Evolutionary conservation across 2,329 filamentous ascomycete species (phyloP).

Genomic region (Pyricularia pennisetigena): DNA sequence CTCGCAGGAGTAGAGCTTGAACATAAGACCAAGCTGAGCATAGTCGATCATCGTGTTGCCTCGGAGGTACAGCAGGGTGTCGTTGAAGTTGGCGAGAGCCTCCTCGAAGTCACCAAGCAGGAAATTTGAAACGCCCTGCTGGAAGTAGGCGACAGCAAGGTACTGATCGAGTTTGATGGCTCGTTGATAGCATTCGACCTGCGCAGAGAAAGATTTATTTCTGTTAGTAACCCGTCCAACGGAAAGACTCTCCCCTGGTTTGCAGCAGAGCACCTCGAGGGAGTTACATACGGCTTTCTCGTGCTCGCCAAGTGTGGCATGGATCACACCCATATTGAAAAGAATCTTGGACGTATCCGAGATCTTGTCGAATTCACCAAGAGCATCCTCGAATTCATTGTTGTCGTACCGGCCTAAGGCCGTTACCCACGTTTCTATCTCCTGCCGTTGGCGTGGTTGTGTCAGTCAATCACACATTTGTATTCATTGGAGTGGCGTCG

Average conservation of each 20-base stretch:
- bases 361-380: conserved; percentile 76
- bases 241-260: not conserved
- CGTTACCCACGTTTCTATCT: conserved; percentile 98
- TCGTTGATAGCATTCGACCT: conserved; percentile 93
- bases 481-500: not conserved
- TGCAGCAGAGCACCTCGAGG: not conserved
- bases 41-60: conserved; percentile 98
- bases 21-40: conserved; percentile 86
- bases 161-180: conserved; percentile 88
- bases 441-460: conserved; percentile 38
- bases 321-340: conserved; percentile 97
- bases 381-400: conserved; percentile 88
- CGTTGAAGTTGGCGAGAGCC: conserved; percentile 96
- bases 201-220: conserved; percentile 1
- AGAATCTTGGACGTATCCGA: conserved; percentile 95
- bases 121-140: conserved; percentile 97
- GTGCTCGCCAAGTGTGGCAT: conserved; percentile 92
- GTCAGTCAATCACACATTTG: not conserved
- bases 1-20: conserved; percentile 95
- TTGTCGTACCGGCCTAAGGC: conserved; percentile 90
- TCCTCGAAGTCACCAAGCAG: conserved; percentile 95
- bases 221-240: conserved; percentile 8
- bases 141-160: conserved; percentile 94
- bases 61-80: conserved; percentile 85
- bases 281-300: conserved; percentile 70